Evolutionary conservation across 164 flowering plant species (phyloP).

Genomic region (Aristolochia californica): DNA sequence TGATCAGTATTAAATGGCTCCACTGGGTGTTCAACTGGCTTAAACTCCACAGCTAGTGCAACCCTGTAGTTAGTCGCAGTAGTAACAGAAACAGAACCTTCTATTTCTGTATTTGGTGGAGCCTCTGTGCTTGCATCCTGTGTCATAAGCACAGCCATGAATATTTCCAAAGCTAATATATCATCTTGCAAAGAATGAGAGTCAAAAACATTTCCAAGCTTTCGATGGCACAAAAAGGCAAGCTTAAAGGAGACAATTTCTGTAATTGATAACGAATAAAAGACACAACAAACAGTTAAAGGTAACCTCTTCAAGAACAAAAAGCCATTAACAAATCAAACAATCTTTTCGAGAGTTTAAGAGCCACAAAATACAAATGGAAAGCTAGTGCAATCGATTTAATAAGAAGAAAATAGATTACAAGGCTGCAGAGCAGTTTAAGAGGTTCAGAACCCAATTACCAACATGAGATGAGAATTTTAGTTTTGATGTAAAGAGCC

Average conservation of each 20-base stretch:
- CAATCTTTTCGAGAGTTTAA: too few relatives aligned
- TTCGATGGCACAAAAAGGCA: neutral
- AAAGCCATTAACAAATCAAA: neutral
- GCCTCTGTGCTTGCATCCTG: conserved; percentile 54
- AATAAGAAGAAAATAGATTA: too few relatives aligned
- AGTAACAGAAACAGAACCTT: conserved; percentile 11
- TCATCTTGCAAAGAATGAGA: neutral
- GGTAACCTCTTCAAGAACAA: neutral
- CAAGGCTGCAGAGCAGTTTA: too few relatives aligned
- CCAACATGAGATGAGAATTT: too few relatives aligned
- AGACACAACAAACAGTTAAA: neutral
- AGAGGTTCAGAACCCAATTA: too few relatives aligned
- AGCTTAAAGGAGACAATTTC: neutral
- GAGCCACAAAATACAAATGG: too few relatives aligned
- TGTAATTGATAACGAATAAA: neutral
- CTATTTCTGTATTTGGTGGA: conserved; percentile 37
- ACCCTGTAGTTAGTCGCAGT: conserved; percentile 54
- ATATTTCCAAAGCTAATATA: neutral
- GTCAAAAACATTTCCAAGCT: neutral
- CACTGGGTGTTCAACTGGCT: conserved; percentile 81
- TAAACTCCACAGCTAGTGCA: conserved; percentile 75
- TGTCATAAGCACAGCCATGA: conserved; percentile 6
- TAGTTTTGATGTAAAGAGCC: too few relatives aligned
- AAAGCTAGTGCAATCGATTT: too few relatives aligned
- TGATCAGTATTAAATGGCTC: conserved; percentile 78